phyloP scores from a whole-genome alignment of 768 basidiomycete species.

The Phlebiopsis gigantea region DNA sequence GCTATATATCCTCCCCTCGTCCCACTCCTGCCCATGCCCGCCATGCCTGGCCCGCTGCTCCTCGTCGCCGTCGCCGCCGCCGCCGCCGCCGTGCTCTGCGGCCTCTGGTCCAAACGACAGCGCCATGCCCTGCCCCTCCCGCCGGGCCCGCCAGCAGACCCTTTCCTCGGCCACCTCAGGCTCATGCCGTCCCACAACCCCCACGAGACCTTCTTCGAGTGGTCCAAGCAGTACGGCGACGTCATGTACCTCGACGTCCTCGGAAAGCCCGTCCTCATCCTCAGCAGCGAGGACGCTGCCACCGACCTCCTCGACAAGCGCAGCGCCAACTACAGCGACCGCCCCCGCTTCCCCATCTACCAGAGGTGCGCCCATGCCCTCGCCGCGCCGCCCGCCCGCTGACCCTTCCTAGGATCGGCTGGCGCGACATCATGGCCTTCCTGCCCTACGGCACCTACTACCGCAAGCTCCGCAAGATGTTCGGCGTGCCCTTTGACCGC shows the following conservation, averaged over 20 bases:
- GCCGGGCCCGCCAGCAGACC: conserved; percentile 33
- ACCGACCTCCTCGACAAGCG: conserved; percentile 33
- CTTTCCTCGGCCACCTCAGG: conserved; percentile 33
- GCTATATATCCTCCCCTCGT: background rate
- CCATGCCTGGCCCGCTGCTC: background rate
- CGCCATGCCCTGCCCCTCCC: conserved; percentile 13
- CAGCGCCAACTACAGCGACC: conserved; percentile 32
- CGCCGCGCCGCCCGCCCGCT: background rate
- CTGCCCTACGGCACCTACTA: conserved; percentile 17
- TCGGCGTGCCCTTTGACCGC: conserved; percentile 3
- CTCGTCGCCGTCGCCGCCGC: background rate
- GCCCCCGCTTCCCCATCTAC: conserved; percentile 27
- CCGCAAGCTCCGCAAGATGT: conserved; percentile 13
- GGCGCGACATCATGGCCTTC: conserved; percentile 15
- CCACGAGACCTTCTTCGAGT: conserved; percentile 25
- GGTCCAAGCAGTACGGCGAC: conserved; percentile 31
- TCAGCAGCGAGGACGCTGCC: conserved; percentile 28
- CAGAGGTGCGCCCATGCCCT: conserved; percentile 8
- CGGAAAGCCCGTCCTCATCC: conserved; percentile 28
- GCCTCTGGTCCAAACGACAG: background rate
- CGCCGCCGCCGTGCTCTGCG: background rate
- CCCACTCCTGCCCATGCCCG: background rate
- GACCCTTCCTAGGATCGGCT: conserved; percentile 14
- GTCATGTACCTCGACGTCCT: conserved; percentile 28
- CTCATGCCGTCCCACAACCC: conserved; percentile 27